Conservation (phyloP, 495 filamentous ascomycete species). For the Astrocystis sublimbata region DNA sequence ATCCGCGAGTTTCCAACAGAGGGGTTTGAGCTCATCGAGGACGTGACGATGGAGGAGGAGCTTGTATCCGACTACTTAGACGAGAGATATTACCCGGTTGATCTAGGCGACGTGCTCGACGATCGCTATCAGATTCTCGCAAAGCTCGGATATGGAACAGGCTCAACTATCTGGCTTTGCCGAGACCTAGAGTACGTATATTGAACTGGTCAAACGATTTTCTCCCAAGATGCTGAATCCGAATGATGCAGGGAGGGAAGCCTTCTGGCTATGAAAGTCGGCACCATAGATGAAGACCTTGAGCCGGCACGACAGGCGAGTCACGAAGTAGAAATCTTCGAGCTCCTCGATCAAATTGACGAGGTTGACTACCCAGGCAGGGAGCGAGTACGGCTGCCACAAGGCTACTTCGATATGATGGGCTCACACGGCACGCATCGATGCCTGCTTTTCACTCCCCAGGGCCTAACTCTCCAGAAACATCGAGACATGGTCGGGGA, state of each 20-base stretch:
- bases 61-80: background rate
- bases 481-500: background rate
- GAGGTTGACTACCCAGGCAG: background rate
- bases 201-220: background rate
- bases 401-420: background rate
- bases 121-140: background rate
- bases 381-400: background rate
- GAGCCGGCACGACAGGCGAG: background rate
- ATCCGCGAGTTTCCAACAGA: background rate
- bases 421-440: background rate
- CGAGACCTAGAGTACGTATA: background rate
- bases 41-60: background rate
- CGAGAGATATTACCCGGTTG: background rate
- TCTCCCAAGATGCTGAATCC: background rate
- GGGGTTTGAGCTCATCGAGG: background rate
- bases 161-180: background rate
- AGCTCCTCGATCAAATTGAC: background rate
- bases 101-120: background rate
- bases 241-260: background rate
- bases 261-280: background rate
- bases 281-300: background rate
- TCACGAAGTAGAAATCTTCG: background rate
- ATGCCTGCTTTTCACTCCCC: background rate
- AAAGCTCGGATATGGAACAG: conserved; percentile 3
- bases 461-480: background rate